A percentile compares a stretch with the other conserved stretches of the same genome.
Conservation (phyloP, 2,329 filamentous ascomycete species). For the Sphaerulina vaccinii region DNA sequence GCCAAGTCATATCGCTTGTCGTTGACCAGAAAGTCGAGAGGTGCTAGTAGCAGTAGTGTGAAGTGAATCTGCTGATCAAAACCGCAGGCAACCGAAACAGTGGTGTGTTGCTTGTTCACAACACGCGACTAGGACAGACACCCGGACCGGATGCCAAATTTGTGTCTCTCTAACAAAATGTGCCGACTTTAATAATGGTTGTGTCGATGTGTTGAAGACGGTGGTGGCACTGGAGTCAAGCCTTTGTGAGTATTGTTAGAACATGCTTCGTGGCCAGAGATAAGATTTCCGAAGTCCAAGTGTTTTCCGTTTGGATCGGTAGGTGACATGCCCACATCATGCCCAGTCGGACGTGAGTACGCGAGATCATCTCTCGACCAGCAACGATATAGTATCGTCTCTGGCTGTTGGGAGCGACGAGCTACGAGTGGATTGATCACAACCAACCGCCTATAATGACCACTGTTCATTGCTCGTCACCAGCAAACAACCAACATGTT, state of each 20-base stretch:
- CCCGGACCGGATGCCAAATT: not conserved
- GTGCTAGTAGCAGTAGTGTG: not conserved
- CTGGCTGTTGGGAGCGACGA: no score
- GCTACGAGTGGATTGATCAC: not conserved
- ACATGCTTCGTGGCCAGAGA: no score
- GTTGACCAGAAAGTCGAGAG: not conserved
- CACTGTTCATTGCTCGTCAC: not conserved
- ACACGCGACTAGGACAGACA: no score
- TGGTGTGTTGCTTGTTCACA: no score
- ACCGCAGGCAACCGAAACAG: not conserved
- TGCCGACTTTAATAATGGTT: conserved; percentile 1
- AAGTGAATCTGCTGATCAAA: not conserved
- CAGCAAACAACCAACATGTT: conserved; percentile 1
- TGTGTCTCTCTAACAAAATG: no score
- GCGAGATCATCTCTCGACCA: no score
- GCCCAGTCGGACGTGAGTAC: conserved; percentile 9
- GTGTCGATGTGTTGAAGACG: not conserved
- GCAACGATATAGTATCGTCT: no score
- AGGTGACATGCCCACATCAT: no score
- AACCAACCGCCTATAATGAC: conserved; percentile 1
- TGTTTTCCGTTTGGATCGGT: conserved; percentile 12
- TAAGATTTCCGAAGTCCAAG: conserved; percentile 3
- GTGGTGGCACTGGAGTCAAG: not conserved
- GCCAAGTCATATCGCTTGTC: not conserved
- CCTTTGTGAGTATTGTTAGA: not conserved